Evolutionary conservation across 306 rosid genomes (phyloP), one percentile per base, ranked within the genome.

Genomic region (Prosopis cineraria): DNA sequence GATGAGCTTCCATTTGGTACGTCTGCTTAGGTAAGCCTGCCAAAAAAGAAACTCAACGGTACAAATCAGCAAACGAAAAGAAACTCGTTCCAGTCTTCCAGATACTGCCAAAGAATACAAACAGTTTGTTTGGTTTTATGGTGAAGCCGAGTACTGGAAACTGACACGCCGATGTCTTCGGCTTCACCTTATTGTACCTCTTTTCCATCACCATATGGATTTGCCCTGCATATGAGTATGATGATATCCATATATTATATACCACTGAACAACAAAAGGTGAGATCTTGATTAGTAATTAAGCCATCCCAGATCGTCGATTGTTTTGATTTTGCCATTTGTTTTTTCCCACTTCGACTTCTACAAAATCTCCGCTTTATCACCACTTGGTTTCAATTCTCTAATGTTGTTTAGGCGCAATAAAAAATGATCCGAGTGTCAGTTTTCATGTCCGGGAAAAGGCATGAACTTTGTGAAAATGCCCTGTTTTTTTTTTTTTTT

Each of bases 401-500:
- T 1, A 19, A 10, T 24, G 11, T 10, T 30, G 29, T 22, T 22
- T 25, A 36, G 39, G 59, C 50, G 14, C 20, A 29, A 30, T 25
- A 43, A 10, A 11, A n/a, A 37, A 40, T 0, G 30, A 53, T 20
- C 29, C 20, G 9, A 2, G 11, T 30, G 19, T 43, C 10, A 29
- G 20, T 12, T 63, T 19, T 39, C 16, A 14, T 22, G 9, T 65
- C 12, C 44, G 78, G n/a, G 56, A 8, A 10, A n/a, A 40, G 63
- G 5, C 48, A 39, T 37, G 27, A 24, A 53, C 20, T 43, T 43
- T 73, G 45, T 14, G 24, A 34, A n/a, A 10, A 41, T 77, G 76
- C 79, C 85, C 82, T 77, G 85, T 75, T 81, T 69, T 68, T 69
- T 6, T 25, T 29, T n/a, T n/a, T n/a, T n/a, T n/a, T n/a, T n/a